These are phyloP conservation scores for Capsella rubella DNA, from an alignment of 441 rosid species.

Conservation along the genomic window DNA sequence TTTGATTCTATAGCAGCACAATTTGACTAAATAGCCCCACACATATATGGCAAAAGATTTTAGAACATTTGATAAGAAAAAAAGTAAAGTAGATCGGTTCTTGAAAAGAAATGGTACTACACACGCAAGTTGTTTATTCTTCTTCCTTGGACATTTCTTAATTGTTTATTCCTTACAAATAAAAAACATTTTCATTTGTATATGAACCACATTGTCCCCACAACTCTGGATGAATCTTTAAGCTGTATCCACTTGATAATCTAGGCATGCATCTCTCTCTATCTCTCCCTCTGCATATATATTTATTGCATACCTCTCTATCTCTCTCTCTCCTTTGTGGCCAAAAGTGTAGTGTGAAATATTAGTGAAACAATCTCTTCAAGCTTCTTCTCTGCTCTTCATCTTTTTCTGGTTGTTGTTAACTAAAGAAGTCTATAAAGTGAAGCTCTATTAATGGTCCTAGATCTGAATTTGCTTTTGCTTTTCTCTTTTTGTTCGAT, in stretches of 20 bases:
- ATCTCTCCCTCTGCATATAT: not conserved
- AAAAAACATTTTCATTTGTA: constrained; percentile 23
- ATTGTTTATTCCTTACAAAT: constrained; percentile 34
- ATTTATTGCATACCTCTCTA: constrained; percentile 10
- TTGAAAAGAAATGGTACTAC: constrained; percentile 42
- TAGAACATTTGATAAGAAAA: constrained; percentile 14
- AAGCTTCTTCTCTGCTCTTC: constrained; percentile 32
- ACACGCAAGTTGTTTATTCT: constrained; percentile 51
- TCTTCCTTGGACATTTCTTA: constrained; percentile 45
- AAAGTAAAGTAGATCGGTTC: constrained; percentile 40
- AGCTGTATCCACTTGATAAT: constrained; percentile 31
- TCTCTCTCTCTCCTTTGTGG: constrained; percentile 12
- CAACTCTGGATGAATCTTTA: constrained; percentile 39
- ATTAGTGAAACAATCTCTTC: constrained; percentile 23
- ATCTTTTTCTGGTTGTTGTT: not conserved
- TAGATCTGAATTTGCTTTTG: constrained; percentile 42
- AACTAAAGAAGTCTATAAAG: constrained; percentile 28
- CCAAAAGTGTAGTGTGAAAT: constrained; percentile 28
- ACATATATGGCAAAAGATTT: constrained; percentile 29
- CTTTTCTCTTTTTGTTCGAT: constrained; percentile 40
- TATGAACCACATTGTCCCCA: constrained; percentile 42
- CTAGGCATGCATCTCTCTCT: constrained; percentile 14
- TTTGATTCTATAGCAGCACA: constrained; percentile 43
- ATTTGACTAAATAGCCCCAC: constrained; percentile 43
- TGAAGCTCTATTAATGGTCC: constrained; percentile 41